Evolutionary conservation across 78 protist species (phyloP).

Genomic region (Pigoraptor vietnamica): DNA sequence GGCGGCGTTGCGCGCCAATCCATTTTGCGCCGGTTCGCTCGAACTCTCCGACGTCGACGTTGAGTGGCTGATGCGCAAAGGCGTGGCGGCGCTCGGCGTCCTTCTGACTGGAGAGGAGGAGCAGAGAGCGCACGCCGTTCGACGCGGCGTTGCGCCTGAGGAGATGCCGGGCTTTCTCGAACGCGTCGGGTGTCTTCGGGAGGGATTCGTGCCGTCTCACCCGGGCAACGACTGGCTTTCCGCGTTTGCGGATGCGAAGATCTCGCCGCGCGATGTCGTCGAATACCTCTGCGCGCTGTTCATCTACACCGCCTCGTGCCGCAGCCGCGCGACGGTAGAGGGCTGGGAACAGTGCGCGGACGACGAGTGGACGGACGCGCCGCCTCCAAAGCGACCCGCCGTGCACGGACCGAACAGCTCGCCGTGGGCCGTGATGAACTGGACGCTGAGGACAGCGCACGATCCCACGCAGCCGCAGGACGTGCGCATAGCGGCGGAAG

Average conservation of each 20-base stretch:
- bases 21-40: not conserved
- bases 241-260: not conserved
- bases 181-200: not conserved
- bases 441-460: not conserved
- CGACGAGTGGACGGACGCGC: not conserved
- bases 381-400: not conserved
- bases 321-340: not conserved
- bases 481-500: not conserved
- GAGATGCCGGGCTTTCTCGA: not conserved
- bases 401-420: not conserved
- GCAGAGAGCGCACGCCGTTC: not conserved
- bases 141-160: not conserved
- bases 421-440: not conserved
- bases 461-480: not conserved
- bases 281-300: not conserved
- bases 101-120: not conserved
- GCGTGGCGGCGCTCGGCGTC: not conserved
- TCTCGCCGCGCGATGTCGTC: not conserved
- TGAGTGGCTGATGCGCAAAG: not conserved
- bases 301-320: not conserved
- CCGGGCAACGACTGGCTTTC: not conserved
- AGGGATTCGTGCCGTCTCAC: not conserved
- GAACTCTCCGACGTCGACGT: not conserved
- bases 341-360: not conserved
- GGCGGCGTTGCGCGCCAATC: not conserved